Evolutionary conservation across 2,329 filamentous ascomycete genomes (phyloP).

Genomic region (Albifimbria verrucaria): DNA sequence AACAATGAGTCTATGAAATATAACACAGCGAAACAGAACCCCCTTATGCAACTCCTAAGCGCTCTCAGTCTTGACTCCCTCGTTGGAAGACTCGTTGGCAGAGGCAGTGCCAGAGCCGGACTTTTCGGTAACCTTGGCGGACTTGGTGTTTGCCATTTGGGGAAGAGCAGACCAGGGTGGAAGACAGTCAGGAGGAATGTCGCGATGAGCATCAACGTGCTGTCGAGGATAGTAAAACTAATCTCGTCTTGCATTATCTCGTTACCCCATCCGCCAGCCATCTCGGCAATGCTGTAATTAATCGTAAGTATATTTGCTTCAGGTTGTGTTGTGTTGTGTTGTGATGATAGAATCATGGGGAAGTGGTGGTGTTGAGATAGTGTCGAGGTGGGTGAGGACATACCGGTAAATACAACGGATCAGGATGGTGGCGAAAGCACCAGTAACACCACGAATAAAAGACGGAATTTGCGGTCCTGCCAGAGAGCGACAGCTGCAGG

Average conservation of each 20-base stretch:
- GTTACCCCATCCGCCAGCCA: slow-evolving; percentile 63
- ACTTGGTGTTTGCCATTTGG: slow-evolving; percentile 41
- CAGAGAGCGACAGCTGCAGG: slow-evolving; percentile 34
- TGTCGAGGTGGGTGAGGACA: slow-evolving; percentile 15
- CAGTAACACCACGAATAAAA: slow-evolving; percentile 41
- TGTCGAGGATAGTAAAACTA: slow-evolving; percentile 57
- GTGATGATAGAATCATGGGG: neutral
- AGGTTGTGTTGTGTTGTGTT: no score
- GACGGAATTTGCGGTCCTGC: slow-evolving; percentile 38
- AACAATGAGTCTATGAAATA: no score
- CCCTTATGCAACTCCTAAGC: slow-evolving; percentile 11
- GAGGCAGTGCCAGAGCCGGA: slow-evolving; percentile 12
- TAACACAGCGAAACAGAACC: no score
- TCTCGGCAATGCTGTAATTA: slow-evolving; percentile 52
- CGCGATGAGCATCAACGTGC: slow-evolving; percentile 47
- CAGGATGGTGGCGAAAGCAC: slow-evolving; percentile 43
- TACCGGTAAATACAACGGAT: slow-evolving; percentile 54
- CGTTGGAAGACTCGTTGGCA: slow-evolving; percentile 23
- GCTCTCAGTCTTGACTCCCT: slow-evolving; percentile 17
- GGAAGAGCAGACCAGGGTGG: slow-evolving; percentile 54
- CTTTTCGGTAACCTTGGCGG: slow-evolving; percentile 13
- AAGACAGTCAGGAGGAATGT: slow-evolving; percentile 48
- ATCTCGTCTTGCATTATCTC: slow-evolving; percentile 60
- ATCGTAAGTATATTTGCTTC: slow-evolving; percentile 12
- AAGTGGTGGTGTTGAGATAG: neutral